Base-by-base conservation (phyloP, 148 eudicot genomes). In the Silene conica region DNA sequence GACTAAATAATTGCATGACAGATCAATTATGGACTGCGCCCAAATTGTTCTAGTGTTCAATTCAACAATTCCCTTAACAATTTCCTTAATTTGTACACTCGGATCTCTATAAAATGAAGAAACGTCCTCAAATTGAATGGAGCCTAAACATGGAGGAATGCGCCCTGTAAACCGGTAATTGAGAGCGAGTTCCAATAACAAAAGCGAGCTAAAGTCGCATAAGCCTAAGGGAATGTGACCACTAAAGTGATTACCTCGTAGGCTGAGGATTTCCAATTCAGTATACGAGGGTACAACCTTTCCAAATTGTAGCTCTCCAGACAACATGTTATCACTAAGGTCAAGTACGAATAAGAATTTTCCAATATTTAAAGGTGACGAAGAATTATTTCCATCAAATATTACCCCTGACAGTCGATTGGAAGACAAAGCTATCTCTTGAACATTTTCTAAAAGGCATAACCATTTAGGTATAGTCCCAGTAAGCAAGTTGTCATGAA, bases 1-100 rank as follows among this genome's bases (percentile, higher is more conserved):
- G 52, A 12, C 6, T 46, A 46, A 46, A 9, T 46, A 12, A 46
- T 89, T 89, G 59, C 73, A 20, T 0, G 87, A 89, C 22, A 89
- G 85, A 56, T 83, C 90, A 13, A 81, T 67, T 14, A 67, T 67
- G 28, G 55, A 67, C n/a, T n/a, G n/a, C 2, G 5, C 52, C 52
- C 14, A 13, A 45, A 3, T 45, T 19, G 52, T 43, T 20, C 28
- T 56, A 7, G 50, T 54, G 15, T 21, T 20, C 70, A 19, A 8
- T 23, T 67, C 70, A 43, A 12, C 46, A 2, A 43, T 19, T 45
- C 70, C 70, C 8, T 67, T 67, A 56, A 67, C 18, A 5, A 67
- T 11, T 46, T 67, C 70, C 20, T 11, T 3, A 67, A 67, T 43
- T 45, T 67, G 25, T 43, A 67, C 15, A n/a, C n/a, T n/a, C n/a